Evolutionary conservation across 1,284 basidiomycete species (phyloP).

Genomic region (Boletus subluridellus): DNA sequence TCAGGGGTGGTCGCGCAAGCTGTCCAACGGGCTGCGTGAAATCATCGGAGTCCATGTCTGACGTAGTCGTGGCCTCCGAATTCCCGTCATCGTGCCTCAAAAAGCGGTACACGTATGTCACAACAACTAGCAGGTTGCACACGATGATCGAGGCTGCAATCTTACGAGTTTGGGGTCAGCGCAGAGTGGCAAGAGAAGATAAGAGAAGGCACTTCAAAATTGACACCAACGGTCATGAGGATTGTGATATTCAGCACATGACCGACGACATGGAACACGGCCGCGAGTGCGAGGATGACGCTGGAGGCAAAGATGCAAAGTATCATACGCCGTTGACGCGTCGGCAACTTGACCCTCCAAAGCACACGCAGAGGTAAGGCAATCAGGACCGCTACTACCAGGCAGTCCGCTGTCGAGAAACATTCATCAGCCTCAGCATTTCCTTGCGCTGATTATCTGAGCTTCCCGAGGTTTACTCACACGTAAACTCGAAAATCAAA

Average conservation of each 20-base stretch:
- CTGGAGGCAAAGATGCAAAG: constrained; percentile 19
- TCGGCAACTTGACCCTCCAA: constrained; percentile 19
- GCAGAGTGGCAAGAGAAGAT: neutral
- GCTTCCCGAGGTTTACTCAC: neutral
- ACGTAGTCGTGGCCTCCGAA: neutral
- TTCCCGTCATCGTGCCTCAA: neutral
- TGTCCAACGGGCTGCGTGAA: neutral
- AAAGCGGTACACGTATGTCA: constrained; percentile 16
- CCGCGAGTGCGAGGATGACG: constrained; percentile 9
- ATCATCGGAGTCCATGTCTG: constrained; percentile 1
- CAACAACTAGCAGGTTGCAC: constrained; percentile 26
- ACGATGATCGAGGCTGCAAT: constrained; percentile 10
- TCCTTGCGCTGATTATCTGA: neutral
- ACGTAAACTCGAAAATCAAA: neutral
- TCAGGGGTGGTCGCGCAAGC: neutral
- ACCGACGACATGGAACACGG: constrained; percentile 14
- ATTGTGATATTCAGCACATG: neutral
- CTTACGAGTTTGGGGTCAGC: neutral
- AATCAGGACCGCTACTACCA: constrained; percentile 10
- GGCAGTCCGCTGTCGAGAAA: constrained; percentile 9
- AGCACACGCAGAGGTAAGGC: constrained; percentile 15
- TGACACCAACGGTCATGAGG: neutral
- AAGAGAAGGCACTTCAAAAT: constrained; percentile 2
- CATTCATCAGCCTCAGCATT: neutral
- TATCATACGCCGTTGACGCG: constrained; percentile 20